A percentile compares a stretch with the other conserved stretches of the same genome.
These are phyloP conservation scores for Solanum virginianum DNA, from an alignment of 257 asterid species.

Conservation along the genomic window DNA sequence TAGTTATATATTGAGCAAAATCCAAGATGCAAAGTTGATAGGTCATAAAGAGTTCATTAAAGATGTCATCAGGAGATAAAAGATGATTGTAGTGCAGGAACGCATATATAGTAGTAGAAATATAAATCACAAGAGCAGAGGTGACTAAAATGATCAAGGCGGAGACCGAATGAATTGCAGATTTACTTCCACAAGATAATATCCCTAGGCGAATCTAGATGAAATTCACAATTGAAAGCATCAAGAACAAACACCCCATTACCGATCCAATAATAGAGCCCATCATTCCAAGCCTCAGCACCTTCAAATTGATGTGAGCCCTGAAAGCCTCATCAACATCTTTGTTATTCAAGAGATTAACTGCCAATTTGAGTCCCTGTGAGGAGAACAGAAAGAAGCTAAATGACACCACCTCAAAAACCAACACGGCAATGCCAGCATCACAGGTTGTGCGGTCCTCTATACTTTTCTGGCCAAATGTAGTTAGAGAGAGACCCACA, in stretches of 20 bases:
- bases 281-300: conserved; percentile 78
- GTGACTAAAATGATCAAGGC: conserved; percentile 52
- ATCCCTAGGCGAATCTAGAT: conserved; percentile 72
- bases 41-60: too few relatives aligned
- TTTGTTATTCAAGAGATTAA: conserved; percentile 66
- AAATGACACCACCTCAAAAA: conserved; percentile 79
- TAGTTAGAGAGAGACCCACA: conserved; percentile 67
- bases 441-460: conserved; percentile 63
- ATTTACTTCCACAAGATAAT: conserved; percentile 80
- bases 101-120: conserved; percentile 75
- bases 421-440: conserved; percentile 67
- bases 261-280: conserved; percentile 82
- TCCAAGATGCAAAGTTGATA: not conserved
- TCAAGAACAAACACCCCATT: conserved; percentile 79
- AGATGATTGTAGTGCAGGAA: conserved; percentile 12
- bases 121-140: conserved; percentile 64
- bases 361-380: conserved; percentile 78
- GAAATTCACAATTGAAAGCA: conserved; percentile 84
- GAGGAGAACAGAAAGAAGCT: conserved; percentile 94
- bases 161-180: conserved; percentile 49
- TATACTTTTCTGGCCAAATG: conserved; percentile 75
- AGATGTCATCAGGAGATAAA: too few relatives aligned
- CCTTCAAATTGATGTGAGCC: conserved; percentile 63
- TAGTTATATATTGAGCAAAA: not conserved
- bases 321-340: conserved; percentile 77